These are phyloP conservation scores for Rosa chinensis DNA, from an alignment of 306 rosid genomes.

Conservation along the genomic window DNA sequence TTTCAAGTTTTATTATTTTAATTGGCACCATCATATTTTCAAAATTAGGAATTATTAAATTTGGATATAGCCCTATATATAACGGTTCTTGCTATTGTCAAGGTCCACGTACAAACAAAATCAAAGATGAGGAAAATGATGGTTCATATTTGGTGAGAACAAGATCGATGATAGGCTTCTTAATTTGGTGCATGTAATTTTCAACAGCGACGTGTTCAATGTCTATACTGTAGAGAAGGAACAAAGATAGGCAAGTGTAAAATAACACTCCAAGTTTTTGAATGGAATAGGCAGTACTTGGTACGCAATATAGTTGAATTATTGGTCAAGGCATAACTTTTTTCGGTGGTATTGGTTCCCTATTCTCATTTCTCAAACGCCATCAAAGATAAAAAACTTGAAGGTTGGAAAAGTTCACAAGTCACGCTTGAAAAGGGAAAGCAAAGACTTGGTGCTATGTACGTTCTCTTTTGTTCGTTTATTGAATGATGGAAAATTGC, in stretches of 20 bases:
- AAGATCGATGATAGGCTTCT: neutral
- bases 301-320: neutral
- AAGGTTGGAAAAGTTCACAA: neutral
- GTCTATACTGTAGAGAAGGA: neutral
- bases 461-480: neutral
- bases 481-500: neutral
- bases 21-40: too few relatives aligned
- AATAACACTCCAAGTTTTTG: neutral
- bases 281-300: neutral
- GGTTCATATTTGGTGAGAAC: neutral
- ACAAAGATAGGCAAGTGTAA: neutral
- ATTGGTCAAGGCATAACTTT: neutral
- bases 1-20: too few relatives aligned
- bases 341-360: neutral
- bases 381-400: neutral
- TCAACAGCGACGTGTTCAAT: neutral
- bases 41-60: too few relatives aligned
- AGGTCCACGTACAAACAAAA: too few relatives aligned
- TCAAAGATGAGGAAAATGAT: too few relatives aligned
- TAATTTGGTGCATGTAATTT: neutral
- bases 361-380: neutral
- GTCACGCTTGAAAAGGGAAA: neutral
- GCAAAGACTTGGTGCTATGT: neutral
- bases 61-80: too few relatives aligned
- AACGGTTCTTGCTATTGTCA: too few relatives aligned